These are phyloP conservation scores for Amaranthus hypochondriacus DNA, from an alignment of 148 eudicot genomes.

Conservation along the genomic window DNA sequence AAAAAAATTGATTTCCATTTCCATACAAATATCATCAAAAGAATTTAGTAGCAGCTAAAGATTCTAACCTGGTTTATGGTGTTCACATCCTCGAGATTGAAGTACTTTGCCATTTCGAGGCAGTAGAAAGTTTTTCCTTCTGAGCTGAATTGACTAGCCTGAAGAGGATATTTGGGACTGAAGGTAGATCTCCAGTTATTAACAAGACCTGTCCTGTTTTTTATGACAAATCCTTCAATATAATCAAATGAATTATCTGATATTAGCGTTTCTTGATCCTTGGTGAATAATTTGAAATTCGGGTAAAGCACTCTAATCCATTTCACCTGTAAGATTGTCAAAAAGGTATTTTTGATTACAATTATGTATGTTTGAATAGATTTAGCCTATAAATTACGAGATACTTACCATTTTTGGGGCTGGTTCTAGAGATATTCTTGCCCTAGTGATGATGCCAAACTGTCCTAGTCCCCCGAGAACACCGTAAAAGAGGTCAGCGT, in stretches of 20 bases:
- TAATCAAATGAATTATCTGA: conserved; percentile 63
- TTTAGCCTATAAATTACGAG: neutral
- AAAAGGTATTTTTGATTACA: conserved; percentile 3
- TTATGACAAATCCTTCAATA: conserved; percentile 85
- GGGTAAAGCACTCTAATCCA: conserved; percentile 87
- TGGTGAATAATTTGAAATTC: conserved; percentile 62
- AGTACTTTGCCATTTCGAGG: conserved; percentile 88
- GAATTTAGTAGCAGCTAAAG: neutral
- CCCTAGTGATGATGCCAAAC: conserved; percentile 85
- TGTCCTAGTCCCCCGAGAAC: conserved; percentile 97
- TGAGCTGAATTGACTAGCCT: conserved; percentile 59
- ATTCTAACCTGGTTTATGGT: conserved; percentile 52
- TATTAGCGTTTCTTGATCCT: conserved; percentile 85
- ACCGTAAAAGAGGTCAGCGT: conserved; percentile 75
- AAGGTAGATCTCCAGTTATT: conserved; percentile 83
- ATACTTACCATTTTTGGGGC: conserved; percentile 64
- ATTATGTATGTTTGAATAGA: conserved; percentile 9
- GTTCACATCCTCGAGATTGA: conserved; percentile 43
- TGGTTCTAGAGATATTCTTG: conserved; percentile 70
- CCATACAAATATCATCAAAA: neutral
- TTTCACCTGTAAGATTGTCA: conserved; percentile 54
- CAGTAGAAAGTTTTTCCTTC: conserved; percentile 82
- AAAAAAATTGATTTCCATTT: conserved; percentile 6
- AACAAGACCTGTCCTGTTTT: conserved; percentile 73
- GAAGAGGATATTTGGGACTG: conserved; percentile 71